Conservation (phyloP, 768 basidiomycete species). For the Lentinus tigrinus region DNA sequence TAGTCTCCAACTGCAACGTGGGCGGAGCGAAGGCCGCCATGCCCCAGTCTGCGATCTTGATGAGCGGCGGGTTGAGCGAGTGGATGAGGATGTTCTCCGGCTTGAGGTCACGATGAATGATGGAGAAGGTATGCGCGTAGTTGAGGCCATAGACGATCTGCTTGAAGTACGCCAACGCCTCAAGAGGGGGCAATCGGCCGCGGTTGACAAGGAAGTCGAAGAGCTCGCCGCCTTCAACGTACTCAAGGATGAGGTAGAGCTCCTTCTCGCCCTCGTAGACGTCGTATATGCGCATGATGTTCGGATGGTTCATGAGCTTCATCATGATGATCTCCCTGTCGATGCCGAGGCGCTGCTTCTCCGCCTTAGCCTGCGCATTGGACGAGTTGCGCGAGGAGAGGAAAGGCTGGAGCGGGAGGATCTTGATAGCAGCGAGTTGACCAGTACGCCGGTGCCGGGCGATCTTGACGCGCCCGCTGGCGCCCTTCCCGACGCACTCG, state of each 20-base stretch:
- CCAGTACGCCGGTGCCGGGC: constrained; percentile 84
- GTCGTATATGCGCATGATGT: constrained; percentile 93
- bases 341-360: constrained; percentile 82
- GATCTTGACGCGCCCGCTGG: constrained; percentile 92
- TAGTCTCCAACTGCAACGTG: constrained; percentile 83
- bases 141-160: constrained; percentile 94
- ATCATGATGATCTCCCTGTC: constrained; percentile 97
- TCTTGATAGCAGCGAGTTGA: constrained; percentile 94
- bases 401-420: constrained; percentile 81
- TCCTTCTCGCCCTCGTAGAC: constrained; percentile 92
- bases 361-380: constrained; percentile 66
- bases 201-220: constrained; percentile 95
- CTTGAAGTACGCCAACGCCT: constrained; percentile 91
- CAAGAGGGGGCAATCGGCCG: constrained; percentile 73
- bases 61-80: constrained; percentile 70
- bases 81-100: constrained; percentile 96
- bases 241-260: constrained; percentile 91
- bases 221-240: constrained; percentile 93
- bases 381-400: constrained; percentile 70
- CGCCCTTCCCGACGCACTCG: constrained; percentile 91
- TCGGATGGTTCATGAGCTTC: constrained; percentile 99
- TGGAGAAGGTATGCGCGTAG: constrained; percentile 96
- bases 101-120: constrained; percentile 97
- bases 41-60: constrained; percentile 98
- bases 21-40: constrained; percentile 96